Base-by-base conservation (phyloP, 2,329 filamentous ascomycete genomes). In the Chalaropsis thielavioides region DNA sequence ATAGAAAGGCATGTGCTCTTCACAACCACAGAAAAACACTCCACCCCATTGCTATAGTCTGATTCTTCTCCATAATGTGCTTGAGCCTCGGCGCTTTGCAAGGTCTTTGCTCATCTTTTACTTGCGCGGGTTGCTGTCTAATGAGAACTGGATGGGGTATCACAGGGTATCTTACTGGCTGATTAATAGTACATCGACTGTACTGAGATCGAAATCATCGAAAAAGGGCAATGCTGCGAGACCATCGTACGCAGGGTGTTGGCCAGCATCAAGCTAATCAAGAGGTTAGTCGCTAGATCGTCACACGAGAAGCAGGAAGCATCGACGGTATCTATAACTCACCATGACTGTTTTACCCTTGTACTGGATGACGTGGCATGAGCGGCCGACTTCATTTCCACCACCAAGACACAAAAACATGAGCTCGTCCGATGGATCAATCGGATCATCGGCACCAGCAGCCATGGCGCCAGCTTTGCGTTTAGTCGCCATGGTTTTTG, bases 281-380 rank as follows among this genome's bases (percentile, higher is more conserved):
- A 51, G 73, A 66, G 70, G 5, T 62, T 17, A 68, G 72, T 67
- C 5, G 71, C 69, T 61, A 27, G 44, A 46, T 24, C 19, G 8
- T n/a, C 13, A 31, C n/a, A 43, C 41, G 22, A 43, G 15, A 58
- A 56, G 11, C 13, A 24, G 10, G 8, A 31, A 58, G 10, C 54
- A 17, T 19, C 54, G 4, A 38, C 5, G 22, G 31, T 24, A 2
- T 3, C 44, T 8, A 8, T 6, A 27, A 63, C 72, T 71, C 79
- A 95, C 91, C 94, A 99, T 99, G 70, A 99, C 90, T 5, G 92
- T 97, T 76, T 99, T 99, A 68, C 94, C 94, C 77, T 97, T 99
- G 82, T 99, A 99, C 73, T 97, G 91, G 67, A 99, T 86, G 71
- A 99, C 96, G 74, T 99, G 94, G 75, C 94, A 97, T 69, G 94